A percentile compares a stretch with the other conserved stretches of the same genome.
These are phyloP conservation scores for Lipomyces mesembrius DNA, from an alignment of 805 yeast species.

Conservation along the genomic window DNA sequence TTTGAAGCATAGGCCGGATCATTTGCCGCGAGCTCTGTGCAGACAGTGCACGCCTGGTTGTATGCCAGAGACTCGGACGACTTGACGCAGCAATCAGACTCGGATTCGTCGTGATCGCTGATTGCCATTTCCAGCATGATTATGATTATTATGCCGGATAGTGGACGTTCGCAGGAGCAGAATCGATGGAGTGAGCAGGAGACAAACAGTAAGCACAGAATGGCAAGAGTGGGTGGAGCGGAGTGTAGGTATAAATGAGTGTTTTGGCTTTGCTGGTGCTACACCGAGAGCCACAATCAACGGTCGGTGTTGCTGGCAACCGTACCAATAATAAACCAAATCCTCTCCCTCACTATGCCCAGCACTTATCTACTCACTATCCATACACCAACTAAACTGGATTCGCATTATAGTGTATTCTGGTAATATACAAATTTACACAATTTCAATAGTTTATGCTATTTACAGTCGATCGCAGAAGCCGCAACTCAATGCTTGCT, in stretches of 20 bases:
- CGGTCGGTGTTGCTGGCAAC: background rate
- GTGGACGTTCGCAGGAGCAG: background rate
- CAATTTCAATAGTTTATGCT: background rate
- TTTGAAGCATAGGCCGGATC: background rate
- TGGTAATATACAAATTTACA: background rate
- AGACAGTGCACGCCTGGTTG: background rate
- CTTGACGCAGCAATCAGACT: background rate
- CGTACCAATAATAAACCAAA: background rate
- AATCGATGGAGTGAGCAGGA: background rate
- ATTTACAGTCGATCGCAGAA: background rate
- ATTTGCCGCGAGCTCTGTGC: conserved; percentile 1
- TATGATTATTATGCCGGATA: background rate
- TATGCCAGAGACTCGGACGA: background rate
- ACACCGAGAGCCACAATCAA: background rate
- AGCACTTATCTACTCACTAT: too few relatives aligned
- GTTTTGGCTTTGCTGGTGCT: background rate
- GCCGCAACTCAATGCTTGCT: background rate
- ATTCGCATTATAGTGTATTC: background rate
- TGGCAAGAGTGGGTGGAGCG: background rate
- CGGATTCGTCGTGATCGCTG: background rate
- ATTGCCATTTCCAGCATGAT: background rate
- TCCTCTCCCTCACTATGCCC: too few relatives aligned
- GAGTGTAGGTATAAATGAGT: background rate
- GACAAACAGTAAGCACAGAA: background rate
- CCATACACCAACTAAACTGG: background rate